Evolutionary conservation across 768 basidiomycete genomes (phyloP).

Genomic region (Inosperma sp.): DNA sequence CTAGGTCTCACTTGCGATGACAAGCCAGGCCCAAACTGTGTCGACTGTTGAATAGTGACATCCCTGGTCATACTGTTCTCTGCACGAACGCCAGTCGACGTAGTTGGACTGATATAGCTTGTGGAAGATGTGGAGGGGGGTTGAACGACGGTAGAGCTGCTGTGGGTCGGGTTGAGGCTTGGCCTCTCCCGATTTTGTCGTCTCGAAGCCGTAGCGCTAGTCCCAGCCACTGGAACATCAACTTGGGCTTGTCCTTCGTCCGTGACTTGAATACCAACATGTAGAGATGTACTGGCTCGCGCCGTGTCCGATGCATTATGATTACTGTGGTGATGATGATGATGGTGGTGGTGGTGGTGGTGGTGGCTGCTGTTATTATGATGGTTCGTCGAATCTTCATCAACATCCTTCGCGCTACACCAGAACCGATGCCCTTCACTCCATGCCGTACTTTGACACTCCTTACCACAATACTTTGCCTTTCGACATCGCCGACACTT

Average conservation of each 20-base stretch:
- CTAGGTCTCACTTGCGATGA: not conserved
- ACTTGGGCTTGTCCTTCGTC: not conserved
- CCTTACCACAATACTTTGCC: slow-evolving; percentile 98
- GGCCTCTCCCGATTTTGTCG: slow-evolving; percentile 5
- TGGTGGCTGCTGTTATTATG: not conserved
- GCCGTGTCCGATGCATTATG: not conserved
- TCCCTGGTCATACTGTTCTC: not conserved
- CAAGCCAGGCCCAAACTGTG: not conserved
- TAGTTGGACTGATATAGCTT: not conserved
- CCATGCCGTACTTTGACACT: slow-evolving; percentile 96
- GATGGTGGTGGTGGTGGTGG: slow-evolving; percentile 9
- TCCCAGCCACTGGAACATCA: not conserved
- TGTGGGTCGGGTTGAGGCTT: not conserved
- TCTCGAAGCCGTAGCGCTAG: not conserved
- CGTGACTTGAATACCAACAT: not conserved
- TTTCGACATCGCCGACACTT: slow-evolving; percentile 95
- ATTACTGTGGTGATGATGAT: slow-evolving; percentile 6
- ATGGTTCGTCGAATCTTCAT: slow-evolving; percentile 33
- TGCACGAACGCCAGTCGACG: not conserved
- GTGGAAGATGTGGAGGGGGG: not conserved
- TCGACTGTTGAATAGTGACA: not conserved
- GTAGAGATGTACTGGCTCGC: slow-evolving; percentile 15
- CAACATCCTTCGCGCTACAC: slow-evolving; percentile 66
- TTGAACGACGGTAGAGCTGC: not conserved
- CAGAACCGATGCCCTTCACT: slow-evolving; percentile 94